phyloP scores from a whole-genome alignment of 768 basidiomycete species.

The Punctularia strigosozonata region DNA sequence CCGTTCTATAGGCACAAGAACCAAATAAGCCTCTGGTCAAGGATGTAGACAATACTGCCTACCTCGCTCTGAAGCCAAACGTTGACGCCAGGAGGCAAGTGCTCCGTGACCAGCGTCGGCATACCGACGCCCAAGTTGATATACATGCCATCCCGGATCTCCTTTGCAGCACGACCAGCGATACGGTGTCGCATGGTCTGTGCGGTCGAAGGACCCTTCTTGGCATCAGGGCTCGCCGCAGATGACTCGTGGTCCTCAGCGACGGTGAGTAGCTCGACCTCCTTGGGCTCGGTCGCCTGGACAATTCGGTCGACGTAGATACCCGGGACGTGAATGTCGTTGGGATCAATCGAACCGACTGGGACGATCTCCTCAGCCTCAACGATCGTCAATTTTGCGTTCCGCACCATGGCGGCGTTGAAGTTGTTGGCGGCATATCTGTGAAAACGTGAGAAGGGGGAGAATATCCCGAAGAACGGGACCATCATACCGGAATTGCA shows the following conservation, averaged over 20 bases:
- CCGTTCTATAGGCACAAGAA: too few relatives aligned
- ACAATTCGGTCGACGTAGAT: constrained; percentile 86
- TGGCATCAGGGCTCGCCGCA: constrained; percentile 8
- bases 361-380: constrained; percentile 52
- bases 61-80: constrained; percentile 85
- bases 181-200: constrained; percentile 45
- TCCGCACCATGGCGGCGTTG: constrained; percentile 75
- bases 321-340: constrained; percentile 69
- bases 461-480: not conserved
- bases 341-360: constrained; percentile 61
- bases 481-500: constrained; percentile 60
- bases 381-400: constrained; percentile 80
- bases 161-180: constrained; percentile 76
- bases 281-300: constrained; percentile 56
- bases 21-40: too few relatives aligned
- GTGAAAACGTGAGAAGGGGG: not conserved
- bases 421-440: constrained; percentile 84
- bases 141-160: constrained; percentile 76
- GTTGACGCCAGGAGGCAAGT: constrained; percentile 55
- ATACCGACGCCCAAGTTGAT: constrained; percentile 85
- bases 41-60: too few relatives aligned
- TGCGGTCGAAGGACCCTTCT: too few relatives aligned
- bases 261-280: constrained; percentile 65
- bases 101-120: constrained; percentile 79
- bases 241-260: constrained; percentile 22